phyloP scores from a whole-genome alignment of 768 basidiomycete species.

The Serendipita vermifera region DNA sequence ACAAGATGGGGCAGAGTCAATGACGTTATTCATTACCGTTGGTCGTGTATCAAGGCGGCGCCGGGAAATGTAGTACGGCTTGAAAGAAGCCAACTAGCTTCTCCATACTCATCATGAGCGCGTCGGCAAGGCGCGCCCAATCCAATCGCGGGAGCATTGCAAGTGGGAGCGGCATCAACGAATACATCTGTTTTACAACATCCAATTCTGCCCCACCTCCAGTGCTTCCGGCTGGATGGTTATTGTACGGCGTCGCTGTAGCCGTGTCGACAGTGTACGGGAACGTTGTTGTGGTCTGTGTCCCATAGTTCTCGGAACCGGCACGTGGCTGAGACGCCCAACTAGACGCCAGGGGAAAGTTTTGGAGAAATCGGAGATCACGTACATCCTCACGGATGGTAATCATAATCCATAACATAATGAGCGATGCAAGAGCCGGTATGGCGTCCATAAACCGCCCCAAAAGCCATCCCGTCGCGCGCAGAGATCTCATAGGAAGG shows the following conservation, averaged over 20 bases:
- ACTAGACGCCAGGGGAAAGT: not conserved
- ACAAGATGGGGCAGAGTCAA: not conserved
- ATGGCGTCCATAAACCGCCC: not conserved
- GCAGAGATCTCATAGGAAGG: not conserved
- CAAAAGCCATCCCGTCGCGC: not conserved
- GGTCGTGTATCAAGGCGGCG: not conserved
- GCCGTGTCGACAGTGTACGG: not conserved
- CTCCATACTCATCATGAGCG: constrained; percentile 1
- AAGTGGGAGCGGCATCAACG: not conserved
- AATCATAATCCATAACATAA: not conserved
- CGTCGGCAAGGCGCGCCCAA: not conserved
- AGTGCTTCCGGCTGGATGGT: not conserved
- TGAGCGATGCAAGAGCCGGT: not conserved
- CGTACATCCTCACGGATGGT: not conserved
- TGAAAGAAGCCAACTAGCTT: constrained; percentile 5
- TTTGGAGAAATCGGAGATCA: not conserved
- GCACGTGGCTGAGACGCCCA: not conserved
- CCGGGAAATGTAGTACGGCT: constrained; percentile 1
- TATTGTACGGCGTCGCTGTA: not conserved
- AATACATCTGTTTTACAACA: not conserved
- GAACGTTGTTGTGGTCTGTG: not conserved
- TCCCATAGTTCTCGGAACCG: not conserved
- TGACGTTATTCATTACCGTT: not conserved
- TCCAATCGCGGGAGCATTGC: not conserved
- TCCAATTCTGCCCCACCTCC: not conserved